Evolutionary conservation across 306 rosid genomes (phyloP), one percentile per base, ranked within the genome.

Genomic region (Vigna angularis): DNA sequence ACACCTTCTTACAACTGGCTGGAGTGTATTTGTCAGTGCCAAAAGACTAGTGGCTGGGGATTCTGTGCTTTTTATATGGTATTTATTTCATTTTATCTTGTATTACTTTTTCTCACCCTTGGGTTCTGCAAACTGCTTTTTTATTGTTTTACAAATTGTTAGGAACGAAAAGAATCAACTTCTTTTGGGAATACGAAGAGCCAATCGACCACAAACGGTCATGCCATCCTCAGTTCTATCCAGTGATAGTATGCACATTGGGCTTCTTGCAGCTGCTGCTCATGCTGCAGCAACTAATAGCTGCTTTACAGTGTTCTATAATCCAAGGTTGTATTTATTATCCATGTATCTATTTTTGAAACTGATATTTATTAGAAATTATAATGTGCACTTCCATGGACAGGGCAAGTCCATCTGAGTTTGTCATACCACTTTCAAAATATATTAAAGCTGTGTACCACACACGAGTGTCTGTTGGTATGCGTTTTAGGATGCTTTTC

Each of bases 361-460:
- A 10, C 51, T 63, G 69, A 57, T 62, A 10, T 50, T n/a, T 40
- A 51, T 78, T 40, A 18, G 61, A 70, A 71, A 18, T 36, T 73
- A 10, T 62, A 62, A 80, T 67, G 44, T 81, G 50, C 84, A 42
- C 48, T 73, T 67, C 71, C 42, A 66, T 80, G 62, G 52, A 77
- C 93, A 93, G 97, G 93, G 96, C 97, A 85, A 89, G 97, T 87
- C 96, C 93, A 65, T 93, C 96, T 26, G 96, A 93, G 85, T 93
- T 93, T 61, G 94, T 90, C 72, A 89, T 93, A 68, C 94, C 90
- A 36, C 89, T 93, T 47, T 83, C 97, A 44, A 93, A 93, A 84
- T 93, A 89, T 85, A 84, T 90, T 83, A 93, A 93, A 84, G 96
- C 97, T 76, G 93, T 88, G 78, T 93, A 82, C 87, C 96, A 93